phyloP scores from a whole-genome alignment of 768 basidiomycete species.

The Mycena rebaudengoi region DNA sequence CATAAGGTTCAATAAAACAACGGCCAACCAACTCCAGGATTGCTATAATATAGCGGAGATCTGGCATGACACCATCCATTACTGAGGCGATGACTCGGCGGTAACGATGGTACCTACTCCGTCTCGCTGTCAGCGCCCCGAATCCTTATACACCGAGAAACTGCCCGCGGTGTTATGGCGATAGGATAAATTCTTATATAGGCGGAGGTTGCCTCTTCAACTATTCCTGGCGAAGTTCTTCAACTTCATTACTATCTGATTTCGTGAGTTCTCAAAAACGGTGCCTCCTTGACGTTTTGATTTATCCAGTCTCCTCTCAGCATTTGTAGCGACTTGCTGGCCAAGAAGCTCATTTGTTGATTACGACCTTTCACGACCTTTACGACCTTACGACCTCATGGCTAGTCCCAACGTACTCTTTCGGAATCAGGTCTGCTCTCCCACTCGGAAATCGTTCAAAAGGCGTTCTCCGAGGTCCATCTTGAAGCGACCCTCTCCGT shows the following conservation, averaged over 20 bases:
- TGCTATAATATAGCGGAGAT: too few relatives aligned
- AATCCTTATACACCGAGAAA: too few relatives aligned
- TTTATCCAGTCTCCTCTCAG: neutral
- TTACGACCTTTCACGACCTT: slow-evolving; percentile 32
- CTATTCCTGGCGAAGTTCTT: neutral
- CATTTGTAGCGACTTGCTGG: slow-evolving; percentile 50
- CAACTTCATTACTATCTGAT: neutral
- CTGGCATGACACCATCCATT: too few relatives aligned
- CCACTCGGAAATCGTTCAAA: slow-evolving; percentile 38
- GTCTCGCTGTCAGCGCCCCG: too few relatives aligned
- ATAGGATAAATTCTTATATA: slow-evolving; percentile 1
- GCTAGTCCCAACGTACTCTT: slow-evolving; percentile 47
- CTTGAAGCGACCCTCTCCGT: slow-evolving; percentile 49
- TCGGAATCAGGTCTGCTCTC: slow-evolving; percentile 44
- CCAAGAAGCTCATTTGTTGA: slow-evolving; percentile 53
- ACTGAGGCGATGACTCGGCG: too few relatives aligned
- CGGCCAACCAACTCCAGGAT: too few relatives aligned
- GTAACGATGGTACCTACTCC: too few relatives aligned
- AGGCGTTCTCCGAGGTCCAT: slow-evolving; percentile 39
- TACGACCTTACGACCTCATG: too few relatives aligned
- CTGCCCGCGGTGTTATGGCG: slow-evolving; percentile 20
- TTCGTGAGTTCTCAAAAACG: neutral
- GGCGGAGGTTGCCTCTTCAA: neutral
- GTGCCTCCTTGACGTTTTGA: neutral
- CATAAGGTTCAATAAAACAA: too few relatives aligned